Evolutionary conservation across 306 rosid genomes (phyloP).

Genomic region (Oemleria cerasiformis): DNA sequence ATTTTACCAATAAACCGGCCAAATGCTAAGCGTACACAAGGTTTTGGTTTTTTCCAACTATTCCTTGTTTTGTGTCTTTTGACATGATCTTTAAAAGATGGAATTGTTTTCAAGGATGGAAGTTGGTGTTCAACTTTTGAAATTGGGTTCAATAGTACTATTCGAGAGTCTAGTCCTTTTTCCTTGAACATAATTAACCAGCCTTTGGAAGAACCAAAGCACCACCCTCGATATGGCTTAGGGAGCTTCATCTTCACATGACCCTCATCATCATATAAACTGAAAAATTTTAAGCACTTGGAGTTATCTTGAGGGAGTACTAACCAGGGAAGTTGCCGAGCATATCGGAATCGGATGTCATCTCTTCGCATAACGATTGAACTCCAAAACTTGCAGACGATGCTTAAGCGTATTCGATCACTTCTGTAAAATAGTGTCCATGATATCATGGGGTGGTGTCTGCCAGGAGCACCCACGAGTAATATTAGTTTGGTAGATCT

Average conservation of each 20-base stretch:
- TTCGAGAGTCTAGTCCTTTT: background rate
- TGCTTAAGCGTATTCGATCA: background rate
- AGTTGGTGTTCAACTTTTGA: background rate
- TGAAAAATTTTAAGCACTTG: background rate
- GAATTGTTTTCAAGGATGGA: background rate
- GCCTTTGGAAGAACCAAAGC: background rate
- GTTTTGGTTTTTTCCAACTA: background rate
- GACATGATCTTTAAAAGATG: background rate
- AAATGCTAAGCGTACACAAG: background rate
- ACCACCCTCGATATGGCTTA: background rate
- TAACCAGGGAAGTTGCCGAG: conserved; percentile 7
- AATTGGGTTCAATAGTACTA: background rate
- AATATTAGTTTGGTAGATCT: background rate
- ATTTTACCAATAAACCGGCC: background rate
- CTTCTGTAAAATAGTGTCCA: background rate
- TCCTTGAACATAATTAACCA: conserved; percentile 3
- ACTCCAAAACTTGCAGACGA: conserved; percentile 2
- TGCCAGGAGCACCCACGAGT: background rate
- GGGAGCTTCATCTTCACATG: background rate
- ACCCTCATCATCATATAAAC: background rate
- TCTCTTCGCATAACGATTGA: background rate
- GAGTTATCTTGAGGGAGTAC: background rate
- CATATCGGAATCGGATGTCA: background rate
- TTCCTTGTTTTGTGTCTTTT: too few relatives aligned
- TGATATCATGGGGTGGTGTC: background rate